Conservation (phyloP, 2,329 filamentous ascomycete species). For the Monilinia aucupariae region DNA sequence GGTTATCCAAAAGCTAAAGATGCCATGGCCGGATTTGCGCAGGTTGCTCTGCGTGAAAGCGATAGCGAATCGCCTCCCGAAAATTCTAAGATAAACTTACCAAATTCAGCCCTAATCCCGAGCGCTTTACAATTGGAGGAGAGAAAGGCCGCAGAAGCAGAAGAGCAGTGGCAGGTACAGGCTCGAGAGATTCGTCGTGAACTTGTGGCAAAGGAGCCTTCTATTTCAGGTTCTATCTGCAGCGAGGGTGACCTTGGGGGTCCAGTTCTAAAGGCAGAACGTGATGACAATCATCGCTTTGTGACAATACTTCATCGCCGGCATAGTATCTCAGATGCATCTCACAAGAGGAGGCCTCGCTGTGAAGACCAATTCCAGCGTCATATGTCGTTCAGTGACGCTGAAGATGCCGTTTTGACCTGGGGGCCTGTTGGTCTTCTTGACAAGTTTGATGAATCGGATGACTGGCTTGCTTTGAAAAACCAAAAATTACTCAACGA, state of each 20-base stretch:
- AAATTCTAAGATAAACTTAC: conserved; percentile 18
- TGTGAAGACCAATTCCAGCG: conserved; percentile 63
- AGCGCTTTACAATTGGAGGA: conserved; percentile 22
- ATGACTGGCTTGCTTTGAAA: conserved; percentile 35
- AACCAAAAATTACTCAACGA: conserved; percentile 42
- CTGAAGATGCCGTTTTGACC: conserved; percentile 65
- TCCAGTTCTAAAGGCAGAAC: conserved; percentile 45
- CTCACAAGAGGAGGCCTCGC: conserved; percentile 33
- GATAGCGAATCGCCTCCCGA: conserved; percentile 20
- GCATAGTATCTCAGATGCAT: conserved; percentile 47
- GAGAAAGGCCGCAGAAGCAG: conserved; percentile 23
- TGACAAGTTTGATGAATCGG: conserved; percentile 31
- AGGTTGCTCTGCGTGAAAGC: conserved; percentile 10
- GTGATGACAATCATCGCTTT: conserved; percentile 38
- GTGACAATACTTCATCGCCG: conserved; percentile 55
- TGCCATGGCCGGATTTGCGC: conserved; percentile 7
- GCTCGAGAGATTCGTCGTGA: conserved; percentile 43
- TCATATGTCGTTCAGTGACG: conserved; percentile 68
- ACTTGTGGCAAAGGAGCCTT: conserved; percentile 44
- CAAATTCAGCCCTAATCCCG: neutral
- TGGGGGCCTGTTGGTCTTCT: conserved; percentile 55
- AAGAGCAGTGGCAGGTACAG: conserved; percentile 32
- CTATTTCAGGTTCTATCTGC: conserved; percentile 53
- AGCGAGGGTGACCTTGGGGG: conserved; percentile 56
- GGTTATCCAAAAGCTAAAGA: conserved; percentile 28